These are phyloP conservation scores for Exophiala dermatitidis DNA, from an alignment of 2,329 filamentous ascomycete species.

Conservation along the genomic window DNA sequence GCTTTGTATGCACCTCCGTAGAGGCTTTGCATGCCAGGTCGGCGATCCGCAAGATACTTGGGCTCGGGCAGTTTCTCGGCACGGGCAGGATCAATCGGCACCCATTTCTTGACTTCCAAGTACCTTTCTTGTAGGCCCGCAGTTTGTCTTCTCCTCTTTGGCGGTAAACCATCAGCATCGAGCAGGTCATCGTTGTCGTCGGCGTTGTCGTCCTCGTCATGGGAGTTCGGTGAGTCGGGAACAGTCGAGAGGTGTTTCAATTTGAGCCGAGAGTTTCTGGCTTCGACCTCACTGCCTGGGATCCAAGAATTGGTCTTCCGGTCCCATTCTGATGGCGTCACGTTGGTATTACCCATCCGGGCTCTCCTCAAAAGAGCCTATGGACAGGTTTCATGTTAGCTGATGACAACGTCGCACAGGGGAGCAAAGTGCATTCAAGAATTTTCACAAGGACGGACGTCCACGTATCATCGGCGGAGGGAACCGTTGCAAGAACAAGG, in stretches of 20 bases:
- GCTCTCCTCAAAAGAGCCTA: conserved; percentile 24
- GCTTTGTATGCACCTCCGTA: conserved; percentile 32
- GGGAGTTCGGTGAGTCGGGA: conserved; percentile 21
- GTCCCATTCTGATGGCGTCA: conserved; percentile 21
- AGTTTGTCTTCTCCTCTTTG: conserved; percentile 16
- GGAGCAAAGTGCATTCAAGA: too few relatives aligned
- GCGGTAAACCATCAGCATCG: conserved; percentile 32
- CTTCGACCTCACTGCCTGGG: conserved; percentile 26
- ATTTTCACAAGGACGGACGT: not conserved
- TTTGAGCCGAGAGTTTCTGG: conserved; percentile 22
- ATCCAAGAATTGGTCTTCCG: conserved; percentile 21
- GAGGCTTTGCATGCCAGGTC: conserved; percentile 51
- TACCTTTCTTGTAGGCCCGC: conserved; percentile 37
- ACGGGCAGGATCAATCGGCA: conserved; percentile 48
- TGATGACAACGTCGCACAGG: not conserved
- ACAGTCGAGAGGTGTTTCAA: conserved; percentile 16
- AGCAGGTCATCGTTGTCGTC: conserved; percentile 38
- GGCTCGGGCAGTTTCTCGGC: conserved; percentile 49
- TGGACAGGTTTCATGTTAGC: not conserved
- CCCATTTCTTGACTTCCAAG: conserved; percentile 54
- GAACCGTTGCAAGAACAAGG: not conserved
- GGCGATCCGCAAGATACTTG: conserved; percentile 56
- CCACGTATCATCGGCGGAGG: not conserved
- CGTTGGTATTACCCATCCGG: conserved; percentile 17
- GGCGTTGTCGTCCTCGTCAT: conserved; percentile 33